Base-by-base conservation (phyloP, 2,329 filamentous ascomycete species). In the Sclerotinia minor region DNA sequence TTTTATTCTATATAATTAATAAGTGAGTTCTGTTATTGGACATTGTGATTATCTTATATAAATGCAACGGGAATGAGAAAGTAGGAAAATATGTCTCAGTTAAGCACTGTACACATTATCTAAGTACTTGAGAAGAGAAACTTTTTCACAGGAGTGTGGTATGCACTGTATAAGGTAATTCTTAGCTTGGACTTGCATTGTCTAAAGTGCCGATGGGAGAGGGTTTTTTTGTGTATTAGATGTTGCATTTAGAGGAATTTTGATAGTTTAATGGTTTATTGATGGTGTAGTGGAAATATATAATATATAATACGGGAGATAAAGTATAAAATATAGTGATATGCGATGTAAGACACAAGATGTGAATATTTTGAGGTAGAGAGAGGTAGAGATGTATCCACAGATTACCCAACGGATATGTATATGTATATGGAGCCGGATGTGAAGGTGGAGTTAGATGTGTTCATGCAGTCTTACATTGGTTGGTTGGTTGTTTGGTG, bases 41-140 rank as follows among this genome's bases (percentile, higher is more conserved):
- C n/a, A n/a, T n/a, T n/a, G n/a, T n/a, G n/a, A n/a, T n/a, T n/a
- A n/a, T n/a, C n/a, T n/a, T 32, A 69, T 50, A 29, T 69, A 26
- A 67, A 71, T 54, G 67, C 72, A 2, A 41, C n/a, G 47, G 11
- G 64, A 69, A 32, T 35, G 1, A 29, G 29, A 29, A 38, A 38
- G 72, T 77, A 15, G n/a, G n/a, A n/a, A 29, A 67, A 49, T 13
- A 63, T 44, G 2, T 69, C 69, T 3, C 73, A 73, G 72, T 71
- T 29, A 29, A 29, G 29, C 7, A 71, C 52, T 4, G 50, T 73
- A 49, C 72, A 74, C 26, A 35, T 70, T 13, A 41, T 3, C 38
- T 15, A 15, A 29, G 5, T 5, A 2, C 64, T 73, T 6, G 29
- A 38, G 9, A 26, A 29, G 49, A 32, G 53, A 13, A 60, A 41